Evolutionary conservation across 306 rosid genomes (phyloP).

Genomic region (Echinosophora koreensis): DNA sequence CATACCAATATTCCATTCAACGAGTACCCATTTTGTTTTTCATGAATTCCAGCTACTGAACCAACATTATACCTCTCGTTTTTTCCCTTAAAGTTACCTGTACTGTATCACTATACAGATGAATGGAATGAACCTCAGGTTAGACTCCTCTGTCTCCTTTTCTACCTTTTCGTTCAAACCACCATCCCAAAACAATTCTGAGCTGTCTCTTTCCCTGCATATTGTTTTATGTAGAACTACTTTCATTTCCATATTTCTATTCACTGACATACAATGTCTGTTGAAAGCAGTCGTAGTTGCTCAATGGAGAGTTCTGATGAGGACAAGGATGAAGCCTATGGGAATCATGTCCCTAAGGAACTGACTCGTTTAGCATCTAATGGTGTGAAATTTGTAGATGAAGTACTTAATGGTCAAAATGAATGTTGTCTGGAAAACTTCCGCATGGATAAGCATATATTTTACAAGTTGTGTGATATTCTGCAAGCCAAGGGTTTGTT

Average conservation of each 20-base stretch:
- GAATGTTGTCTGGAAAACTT: slow-evolving; percentile 76
- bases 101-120: too few relatives aligned
- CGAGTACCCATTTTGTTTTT: too few relatives aligned
- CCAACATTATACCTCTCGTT: too few relatives aligned
- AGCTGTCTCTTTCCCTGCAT: too few relatives aligned
- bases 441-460: slow-evolving; percentile 85
- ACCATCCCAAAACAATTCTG: too few relatives aligned
- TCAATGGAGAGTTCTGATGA: slow-evolving; percentile 85
- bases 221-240: background rate
- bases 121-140: too few relatives aligned
- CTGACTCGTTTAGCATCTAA: slow-evolving; percentile 59
- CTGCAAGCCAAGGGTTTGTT: slow-evolving; percentile 85
- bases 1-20: too few relatives aligned
- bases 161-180: too few relatives aligned
- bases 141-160: too few relatives aligned
- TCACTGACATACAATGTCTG: slow-evolving; percentile 26
- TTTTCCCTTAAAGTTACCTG: too few relatives aligned
- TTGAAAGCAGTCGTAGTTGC: slow-evolving; percentile 39
- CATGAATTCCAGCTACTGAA: too few relatives aligned
- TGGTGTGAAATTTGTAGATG: slow-evolving; percentile 84
- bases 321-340: slow-evolving; percentile 62
- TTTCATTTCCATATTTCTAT: slow-evolving; percentile 2
- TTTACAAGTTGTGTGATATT: slow-evolving; percentile 86
- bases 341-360: slow-evolving; percentile 61
- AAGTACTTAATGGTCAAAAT: slow-evolving; percentile 79